phyloP scores from a whole-genome alignment of 2,329 filamentous ascomycete species.

The Aspergillus glaucus region DNA sequence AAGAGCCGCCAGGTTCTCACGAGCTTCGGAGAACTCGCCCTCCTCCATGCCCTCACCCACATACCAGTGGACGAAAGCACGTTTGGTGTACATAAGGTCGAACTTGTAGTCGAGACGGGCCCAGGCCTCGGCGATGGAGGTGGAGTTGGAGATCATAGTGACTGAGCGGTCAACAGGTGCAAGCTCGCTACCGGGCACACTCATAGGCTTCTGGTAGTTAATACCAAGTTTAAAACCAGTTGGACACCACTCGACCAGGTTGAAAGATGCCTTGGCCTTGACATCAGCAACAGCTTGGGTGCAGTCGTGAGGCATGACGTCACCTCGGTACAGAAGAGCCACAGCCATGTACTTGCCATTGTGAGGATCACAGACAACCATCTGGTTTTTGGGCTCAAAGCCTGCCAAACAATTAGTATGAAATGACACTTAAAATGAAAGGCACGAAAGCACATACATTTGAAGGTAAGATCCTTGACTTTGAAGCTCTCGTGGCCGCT shows the following conservation, averaged over 20 bases:
- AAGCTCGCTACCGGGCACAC: slow-evolving; percentile 48
- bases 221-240: slow-evolving; percentile 65
- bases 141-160: slow-evolving; percentile 62
- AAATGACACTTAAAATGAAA: no score
- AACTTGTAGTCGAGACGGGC: slow-evolving; percentile 60
- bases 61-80: slow-evolving; percentile 66
- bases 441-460: slow-evolving; percentile 42
- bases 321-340: slow-evolving; percentile 60
- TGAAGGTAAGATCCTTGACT: slow-evolving; percentile 65
- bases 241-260: slow-evolving; percentile 63
- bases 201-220: slow-evolving; percentile 56
- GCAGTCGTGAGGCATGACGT: slow-evolving; percentile 59
- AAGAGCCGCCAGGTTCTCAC: slow-evolving; percentile 76
- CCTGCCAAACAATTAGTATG: slow-evolving; percentile 30
- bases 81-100: slow-evolving; percentile 64
- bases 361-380: slow-evolving; percentile 62
- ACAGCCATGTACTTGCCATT: slow-evolving; percentile 66
- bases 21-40: slow-evolving; percentile 80
- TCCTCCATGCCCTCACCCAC: slow-evolving; percentile 91
- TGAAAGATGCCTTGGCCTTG: slow-evolving; percentile 59
- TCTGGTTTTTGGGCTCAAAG: slow-evolving; percentile 64
- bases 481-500: slow-evolving; percentile 84
- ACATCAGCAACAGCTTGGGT: slow-evolving; percentile 54
- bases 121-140: slow-evolving; percentile 62
- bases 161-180: slow-evolving; percentile 50